These are phyloP conservation scores for Gymnopilus dilepis DNA, from an alignment of 768 basidiomycete genomes.

Conservation along the genomic window DNA sequence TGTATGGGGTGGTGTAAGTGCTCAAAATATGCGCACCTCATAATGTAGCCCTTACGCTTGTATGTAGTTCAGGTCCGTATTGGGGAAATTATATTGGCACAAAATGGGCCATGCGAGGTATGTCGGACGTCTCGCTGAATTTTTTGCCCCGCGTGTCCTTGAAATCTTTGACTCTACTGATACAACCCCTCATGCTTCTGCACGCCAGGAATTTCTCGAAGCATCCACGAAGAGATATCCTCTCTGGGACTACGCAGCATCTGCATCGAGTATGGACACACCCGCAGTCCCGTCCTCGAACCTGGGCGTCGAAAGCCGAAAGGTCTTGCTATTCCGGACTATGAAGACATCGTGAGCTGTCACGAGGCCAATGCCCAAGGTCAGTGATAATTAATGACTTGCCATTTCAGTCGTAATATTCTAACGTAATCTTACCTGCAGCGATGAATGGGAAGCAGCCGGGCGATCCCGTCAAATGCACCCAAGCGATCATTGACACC, in stretches of 20 bases:
- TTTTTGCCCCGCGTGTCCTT: too few species aligned
- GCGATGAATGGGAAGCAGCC: conserved; percentile 38
- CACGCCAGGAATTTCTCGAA: conserved; percentile 38
- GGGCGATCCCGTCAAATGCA: conserved; percentile 42
- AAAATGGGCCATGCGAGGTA: conserved; percentile 43
- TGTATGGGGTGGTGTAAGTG: conserved; percentile 42
- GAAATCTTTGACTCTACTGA: too few species aligned
- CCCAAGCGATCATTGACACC: conserved; percentile 37
- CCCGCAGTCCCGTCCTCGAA: conserved; percentile 40
- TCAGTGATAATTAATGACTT: too few species aligned
- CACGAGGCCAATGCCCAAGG: too few species aligned
- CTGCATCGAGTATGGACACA: conserved; percentile 45
- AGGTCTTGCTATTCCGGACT: conserved; percentile 38
- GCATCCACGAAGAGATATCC: conserved; percentile 41
- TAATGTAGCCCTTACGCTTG: not conserved
- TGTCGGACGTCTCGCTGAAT: too few species aligned
- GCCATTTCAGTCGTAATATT: too few species aligned
- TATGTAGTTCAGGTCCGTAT: conserved; percentile 33
- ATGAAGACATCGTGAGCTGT: conserved; percentile 33
- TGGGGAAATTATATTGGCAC: conserved; percentile 42
- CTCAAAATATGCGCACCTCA: not conserved
- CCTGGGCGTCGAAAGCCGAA: conserved; percentile 32
- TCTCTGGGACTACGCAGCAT: conserved; percentile 43
- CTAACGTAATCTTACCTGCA: conserved; percentile 1
- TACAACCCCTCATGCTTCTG: too few species aligned